Evolutionary conservation across 1,139 yeast genomes (phyloP), one percentile per base, ranked within the genome.

Genomic region (Taphrina pruni): DNA sequence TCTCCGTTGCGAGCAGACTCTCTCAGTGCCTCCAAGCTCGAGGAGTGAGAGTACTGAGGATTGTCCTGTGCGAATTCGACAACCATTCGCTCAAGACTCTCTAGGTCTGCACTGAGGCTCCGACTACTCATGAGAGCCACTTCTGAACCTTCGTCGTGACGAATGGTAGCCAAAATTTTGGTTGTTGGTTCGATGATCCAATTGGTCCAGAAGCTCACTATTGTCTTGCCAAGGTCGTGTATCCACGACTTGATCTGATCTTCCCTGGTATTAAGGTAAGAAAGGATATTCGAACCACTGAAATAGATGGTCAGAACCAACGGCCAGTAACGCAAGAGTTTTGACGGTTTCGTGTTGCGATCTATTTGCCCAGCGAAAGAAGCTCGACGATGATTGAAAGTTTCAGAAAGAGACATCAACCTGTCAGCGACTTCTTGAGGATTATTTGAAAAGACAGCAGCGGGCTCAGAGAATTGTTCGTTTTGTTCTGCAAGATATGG

Each of bases 11-110:
- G 76, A 1, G 82, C 83, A 35, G 81, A 79, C 4, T 75, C 74
- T 17, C 77, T 75, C 26, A 81, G 54, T 21, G 60, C 65, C 32
- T 73, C 76, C n/a, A 77, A 70, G 12, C 76, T 76, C 2, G 69
- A 69, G 0, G 67, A 68, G 12, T 39, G 20, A 75, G 70, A 14
- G 75, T 69, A 20, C 73, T 1, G 73, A 70, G 12, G 75, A 74
- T 38, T 74, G 61, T 71, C 81, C 26, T 75, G 75, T 1, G 86
- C 86, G 76, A 89, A 90, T 70, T 89, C 95, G 36, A 86, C 80
- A 5, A 92, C 90, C 98, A 94, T 94, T 70, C 97, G 79, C 75
- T 91, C 94, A 69, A 94, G 82, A 1, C 97, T 89, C 64, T 86
- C 85, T 72, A 91, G 80, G 75, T 93, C 98, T 0, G 95, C 86